Evolutionary conservation across 768 basidiomycete species (phyloP).

Genomic region (Russula lepida): DNA sequence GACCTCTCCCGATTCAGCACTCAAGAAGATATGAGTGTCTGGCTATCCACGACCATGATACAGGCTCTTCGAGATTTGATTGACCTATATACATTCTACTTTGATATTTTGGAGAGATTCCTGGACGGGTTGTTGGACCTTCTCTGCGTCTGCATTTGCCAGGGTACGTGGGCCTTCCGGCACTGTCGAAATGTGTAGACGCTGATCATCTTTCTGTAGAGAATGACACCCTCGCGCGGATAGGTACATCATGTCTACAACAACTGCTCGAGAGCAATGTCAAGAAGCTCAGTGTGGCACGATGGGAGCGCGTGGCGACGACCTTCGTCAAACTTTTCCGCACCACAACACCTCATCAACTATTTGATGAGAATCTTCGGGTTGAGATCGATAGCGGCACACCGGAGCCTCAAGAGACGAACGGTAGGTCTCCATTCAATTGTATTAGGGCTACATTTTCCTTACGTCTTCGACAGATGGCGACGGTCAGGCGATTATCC

Average conservation of each 20-base stretch:
- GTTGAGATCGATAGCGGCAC: constrained; percentile 62
- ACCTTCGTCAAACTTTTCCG: constrained; percentile 96
- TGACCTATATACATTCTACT: constrained; percentile 93
- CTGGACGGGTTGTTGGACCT: constrained; percentile 91
- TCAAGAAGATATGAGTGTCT: constrained; percentile 98
- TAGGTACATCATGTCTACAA: constrained; percentile 96
- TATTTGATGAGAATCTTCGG: constrained; percentile 90
- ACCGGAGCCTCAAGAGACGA: constrained; percentile 45
- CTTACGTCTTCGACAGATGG: constrained; percentile 38
- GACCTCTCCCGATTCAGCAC: constrained; percentile 90
- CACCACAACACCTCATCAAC: constrained; percentile 93
- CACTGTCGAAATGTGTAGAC: not conserved
- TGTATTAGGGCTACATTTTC: not conserved
- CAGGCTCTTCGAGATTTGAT: constrained; percentile 93
- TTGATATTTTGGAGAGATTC: constrained; percentile 81
- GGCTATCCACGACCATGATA: constrained; percentile 98
- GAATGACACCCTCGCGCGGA: constrained; percentile 94
- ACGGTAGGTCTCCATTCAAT: constrained; percentile 21
- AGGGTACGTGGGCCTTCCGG: constrained; percentile 59
- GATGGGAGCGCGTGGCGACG: constrained; percentile 87
- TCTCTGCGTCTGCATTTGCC: constrained; percentile 93
- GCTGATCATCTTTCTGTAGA: constrained; percentile 41
- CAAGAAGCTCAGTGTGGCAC: constrained; percentile 66
- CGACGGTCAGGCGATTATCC: constrained; percentile 62
- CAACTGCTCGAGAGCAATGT: constrained; percentile 93